Evolutionary conservation across 1,139 yeast genomes (phyloP), one percentile per base, ranked within the genome.

Genomic region (Geotrichum reessii): DNA sequence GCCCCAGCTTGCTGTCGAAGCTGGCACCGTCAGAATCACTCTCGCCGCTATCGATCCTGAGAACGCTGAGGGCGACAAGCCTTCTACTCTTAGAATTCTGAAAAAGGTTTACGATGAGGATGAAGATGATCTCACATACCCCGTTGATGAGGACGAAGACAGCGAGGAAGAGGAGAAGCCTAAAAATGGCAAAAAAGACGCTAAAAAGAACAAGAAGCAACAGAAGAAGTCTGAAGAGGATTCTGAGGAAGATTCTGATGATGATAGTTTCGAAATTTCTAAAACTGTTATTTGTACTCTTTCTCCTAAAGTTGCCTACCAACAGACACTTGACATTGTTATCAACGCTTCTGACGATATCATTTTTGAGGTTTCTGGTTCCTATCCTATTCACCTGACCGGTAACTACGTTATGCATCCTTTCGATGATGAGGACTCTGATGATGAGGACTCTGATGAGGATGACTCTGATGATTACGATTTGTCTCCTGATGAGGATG

Each of bases 391-490:
- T 66, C 95, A 92, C 74, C 80, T 93, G 70, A 81, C 90, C 68
- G 99, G 99, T 79, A 92, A 93, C 85, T 90, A 86, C 77, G 86
- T 93, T 71, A 95, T 88, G 72, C 97, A 91, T 75, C 97, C 98
- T 73, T 91, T 85, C 66, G 95, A 87, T 66, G 87, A 81, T 58
- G 86, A 79, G 47, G 76, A 77, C 54, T 85, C 81, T 57, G 81
- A 77, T 55, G 81, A 77, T 59, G 77, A 76, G 55, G 84, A 79
- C 55, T 73, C 70, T 53, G 71, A 69, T 57, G 72, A 69, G 46
- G 68, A 64, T 47, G 74, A 73, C 51, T 78, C 78, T 59, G 92
- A 85, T 59, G 96, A 87, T 67, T 89, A 88, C 73, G 95, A 90
- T 74, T 81, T 89, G 72, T 85, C 95, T 61, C 96, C 96, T 62